A percentile compares a stretch with the other conserved stretches of the same genome.
These are phyloP conservation scores for Oropetium thomaeum DNA, from an alignment of 176 grass and related monocot genomes.

Conservation along the genomic window DNA sequence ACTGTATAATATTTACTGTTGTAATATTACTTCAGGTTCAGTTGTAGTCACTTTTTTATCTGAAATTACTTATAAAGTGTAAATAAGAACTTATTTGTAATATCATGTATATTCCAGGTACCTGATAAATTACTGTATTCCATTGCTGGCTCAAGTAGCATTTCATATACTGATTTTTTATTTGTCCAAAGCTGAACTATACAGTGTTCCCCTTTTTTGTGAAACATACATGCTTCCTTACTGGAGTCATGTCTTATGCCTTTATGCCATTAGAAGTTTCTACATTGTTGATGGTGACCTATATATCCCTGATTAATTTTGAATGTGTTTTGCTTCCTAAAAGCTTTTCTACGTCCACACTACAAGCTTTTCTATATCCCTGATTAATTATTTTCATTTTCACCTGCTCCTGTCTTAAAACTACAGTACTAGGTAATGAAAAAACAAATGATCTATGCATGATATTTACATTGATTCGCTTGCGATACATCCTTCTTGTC, in stretches of 20 bases:
- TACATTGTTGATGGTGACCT: background rate
- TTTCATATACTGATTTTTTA: background rate
- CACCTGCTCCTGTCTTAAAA: background rate
- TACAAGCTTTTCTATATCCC: background rate
- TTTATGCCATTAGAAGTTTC: background rate
- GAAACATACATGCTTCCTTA: no score
- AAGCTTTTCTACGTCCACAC: background rate
- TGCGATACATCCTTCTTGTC: background rate
- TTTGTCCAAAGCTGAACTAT: background rate
- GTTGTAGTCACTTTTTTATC: constrained; percentile 4
- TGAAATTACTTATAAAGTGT: constrained; percentile 27
- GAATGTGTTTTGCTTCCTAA: background rate
- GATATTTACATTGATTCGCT: background rate
- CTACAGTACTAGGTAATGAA: background rate
- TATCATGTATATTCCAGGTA: constrained; percentile 14
- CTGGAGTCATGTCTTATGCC: background rate
- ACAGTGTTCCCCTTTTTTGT: no score
- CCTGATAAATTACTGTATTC: background rate
- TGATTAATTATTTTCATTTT: background rate
- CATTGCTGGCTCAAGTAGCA: background rate
- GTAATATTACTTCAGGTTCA: constrained; percentile 15
- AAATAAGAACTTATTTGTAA: constrained; percentile 17
- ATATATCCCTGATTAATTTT: background rate
- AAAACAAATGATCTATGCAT: background rate
- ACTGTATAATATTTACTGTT: background rate